A percentile compares a stretch with the other conserved stretches of the same genome.
phyloP scores from a whole-genome alignment of 345 rosid genomes.

The Pelargonium nanum region DNA sequence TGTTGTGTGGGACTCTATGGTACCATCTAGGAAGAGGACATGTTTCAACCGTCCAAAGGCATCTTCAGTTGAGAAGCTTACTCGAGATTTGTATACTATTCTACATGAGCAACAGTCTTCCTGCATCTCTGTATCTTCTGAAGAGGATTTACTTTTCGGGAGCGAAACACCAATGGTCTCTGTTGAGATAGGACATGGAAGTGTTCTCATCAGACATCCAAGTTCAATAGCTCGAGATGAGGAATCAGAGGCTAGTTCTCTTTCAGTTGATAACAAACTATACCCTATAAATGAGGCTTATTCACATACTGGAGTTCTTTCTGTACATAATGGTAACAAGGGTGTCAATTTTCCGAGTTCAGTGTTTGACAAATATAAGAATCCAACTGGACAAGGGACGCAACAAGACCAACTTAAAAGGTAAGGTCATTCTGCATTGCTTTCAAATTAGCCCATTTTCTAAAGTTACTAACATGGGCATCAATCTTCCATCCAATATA shows the following conservation, averaged over 20 bases:
- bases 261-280: conserved; percentile 68
- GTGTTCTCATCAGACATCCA: conserved; percentile 78
- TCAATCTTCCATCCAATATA: not conserved
- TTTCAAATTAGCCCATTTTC: too few species aligned
- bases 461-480: too few species aligned
- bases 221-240: conserved; percentile 78
- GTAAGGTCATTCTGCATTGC: conserved; percentile 19
- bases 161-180: conserved; percentile 88
- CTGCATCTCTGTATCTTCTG: conserved; percentile 75
- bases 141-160: conserved; percentile 88
- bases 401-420: conserved; percentile 56
- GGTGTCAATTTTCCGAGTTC: conserved; percentile 20
- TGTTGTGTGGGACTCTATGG: conserved; percentile 72
- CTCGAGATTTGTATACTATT: conserved; percentile 69
- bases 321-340: conserved; percentile 32
- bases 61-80: conserved; percentile 88
- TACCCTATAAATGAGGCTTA: conserved; percentile 44
- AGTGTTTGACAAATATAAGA: conserved; percentile 26
- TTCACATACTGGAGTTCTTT: conserved; percentile 35
- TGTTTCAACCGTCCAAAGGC: conserved; percentile 73
- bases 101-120: conserved; percentile 92
- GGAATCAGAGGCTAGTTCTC: conserved; percentile 96
- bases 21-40: conserved; percentile 88
- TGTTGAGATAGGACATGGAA: conserved; percentile 95
- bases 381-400: conserved; percentile 30